Percentiles rank a stretch among this genome's conserved stretches.
phyloP scores from a whole-genome alignment of 2,329 filamentous ascomycete species.

The Aspergillus fumigatiaffinis region DNA sequence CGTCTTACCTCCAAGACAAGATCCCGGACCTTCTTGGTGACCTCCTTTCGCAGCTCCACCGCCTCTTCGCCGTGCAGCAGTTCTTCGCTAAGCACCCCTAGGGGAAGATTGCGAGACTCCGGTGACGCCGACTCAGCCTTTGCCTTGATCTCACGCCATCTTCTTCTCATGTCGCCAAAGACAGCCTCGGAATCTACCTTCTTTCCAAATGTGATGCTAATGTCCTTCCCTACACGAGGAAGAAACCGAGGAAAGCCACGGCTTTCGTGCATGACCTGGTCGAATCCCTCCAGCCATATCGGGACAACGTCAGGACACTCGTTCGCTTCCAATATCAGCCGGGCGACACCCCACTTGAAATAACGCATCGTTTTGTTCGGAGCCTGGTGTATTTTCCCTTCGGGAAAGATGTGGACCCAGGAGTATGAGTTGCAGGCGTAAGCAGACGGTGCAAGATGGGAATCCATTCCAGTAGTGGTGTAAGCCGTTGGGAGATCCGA shows the following conservation, averaged over 20 bases:
- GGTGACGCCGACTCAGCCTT: conserved; percentile 46
- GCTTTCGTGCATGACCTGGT: conserved; percentile 82
- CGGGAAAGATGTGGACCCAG: conserved; percentile 96
- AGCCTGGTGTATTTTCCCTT: conserved; percentile 90
- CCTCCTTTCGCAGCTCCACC: conserved; percentile 70
- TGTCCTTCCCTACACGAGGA: conserved; percentile 70
- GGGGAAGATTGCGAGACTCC: conserved; percentile 28
- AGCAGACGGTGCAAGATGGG: conserved; percentile 66
- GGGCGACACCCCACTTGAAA: conserved; percentile 96
- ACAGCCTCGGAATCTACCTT: conserved; percentile 66
- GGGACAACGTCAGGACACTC: conserved; percentile 85
- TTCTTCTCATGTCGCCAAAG: conserved; percentile 71
- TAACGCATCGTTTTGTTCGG: conserved; percentile 77
- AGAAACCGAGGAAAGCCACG: conserved; percentile 75
- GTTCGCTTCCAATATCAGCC: conserved; percentile 84
- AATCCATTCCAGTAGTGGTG: conserved; percentile 37
- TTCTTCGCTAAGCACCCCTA: conserved; percentile 60
- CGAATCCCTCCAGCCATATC: conserved; percentile 89
- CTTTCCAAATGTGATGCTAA: conserved; percentile 55
- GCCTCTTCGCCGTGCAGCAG: conserved; percentile 72
- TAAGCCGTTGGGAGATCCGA: conserved; percentile 42
- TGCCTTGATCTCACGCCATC: conserved; percentile 67
- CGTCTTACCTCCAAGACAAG: conserved; percentile 76
- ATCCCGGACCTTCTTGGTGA: conserved; percentile 70
- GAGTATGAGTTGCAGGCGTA: conserved; percentile 66